Evolutionary conservation across 495 filamentous ascomycete species (phyloP).

Genomic region (Aspergillus haitiensis): DNA sequence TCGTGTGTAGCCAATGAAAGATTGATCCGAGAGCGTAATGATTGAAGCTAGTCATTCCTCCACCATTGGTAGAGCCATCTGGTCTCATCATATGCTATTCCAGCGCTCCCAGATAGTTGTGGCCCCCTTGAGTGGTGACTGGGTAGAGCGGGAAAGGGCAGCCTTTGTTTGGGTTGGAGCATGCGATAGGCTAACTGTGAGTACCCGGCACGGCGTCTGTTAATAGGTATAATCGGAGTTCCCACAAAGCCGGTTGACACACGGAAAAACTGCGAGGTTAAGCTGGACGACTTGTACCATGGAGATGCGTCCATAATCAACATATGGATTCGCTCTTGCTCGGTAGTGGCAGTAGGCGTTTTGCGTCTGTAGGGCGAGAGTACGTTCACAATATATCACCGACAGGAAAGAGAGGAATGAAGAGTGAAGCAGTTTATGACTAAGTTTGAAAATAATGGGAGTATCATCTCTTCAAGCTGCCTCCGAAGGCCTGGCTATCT

Average conservation of each 20-base stretch:
- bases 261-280: slow-evolving; percentile 43
- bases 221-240: slow-evolving; percentile 52
- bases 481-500: no score
- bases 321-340: no score
- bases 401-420: no score
- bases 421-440: no score
- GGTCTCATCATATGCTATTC: slow-evolving; percentile 55
- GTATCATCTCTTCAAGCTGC: no score
- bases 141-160: slow-evolving; percentile 55
- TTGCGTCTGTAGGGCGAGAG: no score
- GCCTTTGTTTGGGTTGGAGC: slow-evolving; percentile 39
- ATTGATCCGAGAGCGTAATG: slow-evolving; percentile 52
- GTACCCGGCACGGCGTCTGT: no score
- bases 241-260: slow-evolving; percentile 57
- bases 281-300: no score
- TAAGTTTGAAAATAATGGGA: no score
- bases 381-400: no score
- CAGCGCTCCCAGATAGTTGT: slow-evolving; percentile 61
- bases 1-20: slow-evolving; percentile 33
- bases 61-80: slow-evolving; percentile 53
- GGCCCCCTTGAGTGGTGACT: slow-evolving; percentile 51
- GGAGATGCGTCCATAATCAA: no score
- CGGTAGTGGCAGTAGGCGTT: no score
- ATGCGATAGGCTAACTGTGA: slow-evolving; percentile 39
- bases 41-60: slow-evolving; percentile 58